Percentiles rank a stretch among this genome's conserved stretches.
Evolutionary conservation across 768 basidiomycete species (phyloP).

Genomic region (Auricularia heimuer): DNA sequence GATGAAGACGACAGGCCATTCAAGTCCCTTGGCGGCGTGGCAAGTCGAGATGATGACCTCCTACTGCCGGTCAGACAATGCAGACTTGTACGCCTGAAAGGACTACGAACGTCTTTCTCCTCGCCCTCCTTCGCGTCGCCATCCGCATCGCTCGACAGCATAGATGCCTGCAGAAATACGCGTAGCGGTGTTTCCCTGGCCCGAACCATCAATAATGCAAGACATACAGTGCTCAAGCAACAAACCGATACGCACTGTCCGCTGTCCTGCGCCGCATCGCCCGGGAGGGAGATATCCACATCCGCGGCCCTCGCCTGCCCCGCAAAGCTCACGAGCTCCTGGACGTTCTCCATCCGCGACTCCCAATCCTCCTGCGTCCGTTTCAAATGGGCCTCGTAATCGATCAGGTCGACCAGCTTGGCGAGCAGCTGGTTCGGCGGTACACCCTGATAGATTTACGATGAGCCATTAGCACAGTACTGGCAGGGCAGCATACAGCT

Average conservation of each 20-base stretch:
- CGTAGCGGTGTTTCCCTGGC: slow-evolving; percentile 50
- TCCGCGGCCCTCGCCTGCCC: slow-evolving; percentile 33
- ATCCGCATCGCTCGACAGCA: slow-evolving; percentile 73
- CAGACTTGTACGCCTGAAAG: neutral
- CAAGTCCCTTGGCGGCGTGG: slow-evolving; percentile 83
- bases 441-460: slow-evolving; percentile 33
- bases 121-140: slow-evolving; percentile 40
- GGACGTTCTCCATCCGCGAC: slow-evolving; percentile 75
- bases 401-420: slow-evolving; percentile 42
- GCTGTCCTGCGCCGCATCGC: neutral
- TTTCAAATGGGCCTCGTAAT: slow-evolving; percentile 59
- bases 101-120: slow-evolving; percentile 31
- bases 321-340: slow-evolving; percentile 75
- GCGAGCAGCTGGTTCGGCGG: slow-evolving; percentile 57
- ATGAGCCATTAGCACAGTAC: neutral
- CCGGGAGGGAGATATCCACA: slow-evolving; percentile 10
- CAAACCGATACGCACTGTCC: neutral
- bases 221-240: neutral
- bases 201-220: neutral
- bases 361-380: slow-evolving; percentile 68
- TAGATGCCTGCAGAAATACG: slow-evolving; percentile 66
- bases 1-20: slow-evolving; percentile 85
- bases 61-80: slow-evolving; percentile 23
- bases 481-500: slow-evolving; percentile 30
- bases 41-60: slow-evolving; percentile 81